These are phyloP conservation scores for Eimeria brunetti DNA, from an alignment of 169 alveolate species.

Conservation along the genomic window DNA sequence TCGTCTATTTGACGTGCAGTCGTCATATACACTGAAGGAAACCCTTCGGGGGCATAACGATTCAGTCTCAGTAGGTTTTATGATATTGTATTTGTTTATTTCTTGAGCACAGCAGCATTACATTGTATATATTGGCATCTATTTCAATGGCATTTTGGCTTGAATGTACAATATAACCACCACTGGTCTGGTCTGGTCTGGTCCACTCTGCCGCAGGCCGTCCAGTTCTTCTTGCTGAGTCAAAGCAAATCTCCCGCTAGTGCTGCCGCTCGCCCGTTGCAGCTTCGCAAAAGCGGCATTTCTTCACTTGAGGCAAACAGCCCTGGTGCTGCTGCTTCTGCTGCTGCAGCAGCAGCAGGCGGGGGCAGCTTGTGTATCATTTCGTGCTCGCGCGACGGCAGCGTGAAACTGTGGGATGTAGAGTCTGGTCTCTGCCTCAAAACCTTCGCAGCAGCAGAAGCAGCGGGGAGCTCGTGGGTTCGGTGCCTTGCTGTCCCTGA, in stretches of 20 bases:
- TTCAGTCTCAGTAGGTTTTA: slow-evolving; percentile 36
- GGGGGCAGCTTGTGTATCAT: slow-evolving; percentile 27
- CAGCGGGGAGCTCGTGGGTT: slow-evolving; percentile 48
- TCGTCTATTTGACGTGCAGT: slow-evolving; percentile 68
- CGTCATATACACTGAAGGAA: slow-evolving; percentile 33
- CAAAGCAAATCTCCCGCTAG: neutral
- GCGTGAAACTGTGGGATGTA: slow-evolving; percentile 49
- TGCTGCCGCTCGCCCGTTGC: neutral
- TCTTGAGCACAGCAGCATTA: no score
- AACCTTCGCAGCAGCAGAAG: slow-evolving; percentile 39
- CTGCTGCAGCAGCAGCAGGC: neutral
- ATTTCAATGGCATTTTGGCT: no score
- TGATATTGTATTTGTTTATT: no score
- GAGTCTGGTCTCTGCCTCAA: slow-evolving; percentile 53
- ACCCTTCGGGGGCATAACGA: slow-evolving; percentile 59
- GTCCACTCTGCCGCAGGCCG: slow-evolving; percentile 20
- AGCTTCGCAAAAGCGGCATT: slow-evolving; percentile 25
- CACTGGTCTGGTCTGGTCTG: no score
- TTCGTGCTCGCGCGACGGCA: slow-evolving; percentile 71
- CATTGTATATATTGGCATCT: no score
- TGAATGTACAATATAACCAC: no score
- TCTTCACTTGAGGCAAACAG: neutral
- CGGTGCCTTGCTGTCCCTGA: slow-evolving; percentile 62
- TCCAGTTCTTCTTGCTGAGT: neutral
- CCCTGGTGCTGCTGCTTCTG: neutral